A percentile compares a stretch with the other conserved stretches of the same genome.
Evolutionary conservation across 164 flowering plant genomes (phyloP).

Genomic region (Nymphaea colorata): DNA sequence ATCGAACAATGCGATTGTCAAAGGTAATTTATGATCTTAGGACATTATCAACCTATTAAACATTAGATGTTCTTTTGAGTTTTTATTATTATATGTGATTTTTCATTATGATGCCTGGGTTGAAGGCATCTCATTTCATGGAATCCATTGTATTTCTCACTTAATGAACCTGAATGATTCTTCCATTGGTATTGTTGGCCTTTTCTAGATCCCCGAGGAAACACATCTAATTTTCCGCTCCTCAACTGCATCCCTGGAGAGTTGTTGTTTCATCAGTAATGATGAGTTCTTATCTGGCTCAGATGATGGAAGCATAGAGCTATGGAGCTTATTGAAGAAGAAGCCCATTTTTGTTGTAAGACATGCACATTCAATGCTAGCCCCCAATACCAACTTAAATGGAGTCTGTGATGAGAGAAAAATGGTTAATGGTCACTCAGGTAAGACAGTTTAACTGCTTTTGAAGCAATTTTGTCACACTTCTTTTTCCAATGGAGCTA

Average conservation of each 20-base stretch:
- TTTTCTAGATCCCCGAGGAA: conserved; percentile 79
- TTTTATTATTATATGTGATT: too few relatives aligned
- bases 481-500: too few relatives aligned
- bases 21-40: conserved; percentile 37
- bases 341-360: conserved; percentile 70
- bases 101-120: too few relatives aligned
- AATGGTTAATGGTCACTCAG: background rate
- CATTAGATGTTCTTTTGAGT: too few relatives aligned
- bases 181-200: background rate
- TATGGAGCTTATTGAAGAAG: conserved; percentile 59
- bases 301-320: conserved; percentile 90
- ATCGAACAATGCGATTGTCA: conserved; percentile 71
- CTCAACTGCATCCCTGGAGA: conserved; percentile 63
- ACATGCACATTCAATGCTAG: conserved; percentile 62
- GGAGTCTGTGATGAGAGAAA: conserved; percentile 13
- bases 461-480: too few relatives aligned
- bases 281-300: conserved; percentile 90
- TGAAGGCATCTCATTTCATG: too few relatives aligned
- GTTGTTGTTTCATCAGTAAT: conserved; percentile 66
- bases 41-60: background rate
- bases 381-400: conserved; percentile 9
- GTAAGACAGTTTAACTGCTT: background rate
- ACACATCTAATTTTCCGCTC: conserved; percentile 74
- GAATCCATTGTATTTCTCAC: background rate
- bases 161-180: background rate